These are phyloP conservation scores for Globisporangium middletonii DNA, from an alignment of 352 stramenopile genomes.

Conservation along the genomic window DNA sequence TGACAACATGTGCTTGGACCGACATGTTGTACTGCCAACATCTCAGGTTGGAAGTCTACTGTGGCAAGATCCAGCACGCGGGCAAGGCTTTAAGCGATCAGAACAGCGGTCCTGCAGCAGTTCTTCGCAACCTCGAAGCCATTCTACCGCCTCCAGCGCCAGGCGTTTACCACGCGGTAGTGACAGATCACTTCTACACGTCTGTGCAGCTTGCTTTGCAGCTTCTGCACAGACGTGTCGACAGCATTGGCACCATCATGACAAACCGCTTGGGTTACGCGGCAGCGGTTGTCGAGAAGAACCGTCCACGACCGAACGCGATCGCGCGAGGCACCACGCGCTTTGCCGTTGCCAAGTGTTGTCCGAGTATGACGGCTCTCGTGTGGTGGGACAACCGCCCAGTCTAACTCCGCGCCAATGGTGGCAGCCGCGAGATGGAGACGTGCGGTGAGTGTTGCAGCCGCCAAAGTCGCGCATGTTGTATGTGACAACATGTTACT, in stretches of 20 bases:
- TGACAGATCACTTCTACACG: conserved; percentile 9
- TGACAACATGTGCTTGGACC: background rate
- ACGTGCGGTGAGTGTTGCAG: too few species aligned
- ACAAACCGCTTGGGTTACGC: background rate
- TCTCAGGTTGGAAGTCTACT: background rate
- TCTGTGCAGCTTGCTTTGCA: conserved; percentile 1
- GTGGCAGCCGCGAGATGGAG: too few species aligned
- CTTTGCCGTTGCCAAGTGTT: too few species aligned
- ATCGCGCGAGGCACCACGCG: too few species aligned
- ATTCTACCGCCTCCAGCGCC: background rate
- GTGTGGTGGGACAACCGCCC: too few species aligned
- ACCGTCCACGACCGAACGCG: background rate
- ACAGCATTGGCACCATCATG: background rate
- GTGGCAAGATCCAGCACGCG: background rate
- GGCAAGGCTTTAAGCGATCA: background rate
- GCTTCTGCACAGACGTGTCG: background rate
- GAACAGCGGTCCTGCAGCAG: background rate
- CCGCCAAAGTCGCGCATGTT: too few species aligned
- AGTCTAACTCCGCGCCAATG: too few species aligned
- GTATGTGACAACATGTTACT: too few species aligned
- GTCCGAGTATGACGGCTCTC: too few species aligned
- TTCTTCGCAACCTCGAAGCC: background rate
- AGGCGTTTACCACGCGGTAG: background rate
- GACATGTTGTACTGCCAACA: background rate
- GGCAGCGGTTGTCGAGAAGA: background rate